phyloP scores from a whole-genome alignment of 2,329 filamentous ascomycete species.

The Fusarium coicis region DNA sequence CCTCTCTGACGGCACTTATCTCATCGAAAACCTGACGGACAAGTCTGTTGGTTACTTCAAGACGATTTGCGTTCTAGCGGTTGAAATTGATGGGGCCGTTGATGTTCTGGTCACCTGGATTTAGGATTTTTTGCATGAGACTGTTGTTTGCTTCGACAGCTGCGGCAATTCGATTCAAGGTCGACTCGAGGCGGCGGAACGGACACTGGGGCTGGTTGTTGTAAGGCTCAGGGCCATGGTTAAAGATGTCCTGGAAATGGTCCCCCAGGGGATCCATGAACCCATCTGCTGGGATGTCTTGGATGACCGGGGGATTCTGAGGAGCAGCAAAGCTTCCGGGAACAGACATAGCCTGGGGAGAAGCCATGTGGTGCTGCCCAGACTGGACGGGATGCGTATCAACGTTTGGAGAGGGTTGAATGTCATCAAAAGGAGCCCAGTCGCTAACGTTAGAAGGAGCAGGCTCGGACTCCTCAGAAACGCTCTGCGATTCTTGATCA shows the following conservation, averaged over 20 bases:
- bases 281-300: background rate
- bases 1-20: background rate
- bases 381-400: background rate
- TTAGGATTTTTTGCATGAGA: background rate
- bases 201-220: too few relatives aligned
- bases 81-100: background rate
- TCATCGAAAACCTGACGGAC: background rate
- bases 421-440: background rate
- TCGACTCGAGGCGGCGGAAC: background rate
- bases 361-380: background rate
- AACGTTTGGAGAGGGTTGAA: background rate
- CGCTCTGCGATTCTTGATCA: background rate
- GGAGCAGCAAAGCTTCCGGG: background rate
- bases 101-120: background rate
- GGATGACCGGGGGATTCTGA: background rate
- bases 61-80: background rate
- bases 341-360: background rate
- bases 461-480: background rate
- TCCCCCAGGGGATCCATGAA: background rate
- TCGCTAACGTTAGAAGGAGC: too few relatives aligned
- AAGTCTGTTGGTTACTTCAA: background rate
- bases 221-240: background rate
- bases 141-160: background rate
- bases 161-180: background rate
- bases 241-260: background rate